These are phyloP conservation scores for Pestalotiopsis sp. DNA, from an alignment of 2,329 filamentous ascomycete genomes.

Conservation along the genomic window DNA sequence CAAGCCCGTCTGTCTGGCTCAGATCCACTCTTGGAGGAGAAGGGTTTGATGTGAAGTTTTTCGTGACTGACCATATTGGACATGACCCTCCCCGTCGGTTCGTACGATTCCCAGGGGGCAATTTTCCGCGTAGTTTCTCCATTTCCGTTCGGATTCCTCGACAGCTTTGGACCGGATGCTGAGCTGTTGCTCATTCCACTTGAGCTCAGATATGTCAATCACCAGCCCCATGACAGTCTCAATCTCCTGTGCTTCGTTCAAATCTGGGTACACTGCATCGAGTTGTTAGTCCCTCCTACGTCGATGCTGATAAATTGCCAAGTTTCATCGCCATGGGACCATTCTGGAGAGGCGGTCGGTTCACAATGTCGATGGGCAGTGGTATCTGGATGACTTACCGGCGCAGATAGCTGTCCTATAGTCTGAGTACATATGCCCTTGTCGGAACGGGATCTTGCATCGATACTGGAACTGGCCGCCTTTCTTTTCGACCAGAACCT, in stretches of 20 bases:
- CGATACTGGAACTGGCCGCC: conserved; percentile 27
- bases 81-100: conserved; percentile 24
- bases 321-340: too few species aligned
- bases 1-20: neutral
- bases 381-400: neutral
- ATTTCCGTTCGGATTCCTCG: conserved; percentile 25
- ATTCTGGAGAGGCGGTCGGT: neutral
- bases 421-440: conserved; percentile 24
- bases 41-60: neutral
- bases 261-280: conserved; percentile 22
- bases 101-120: conserved; percentile 28
- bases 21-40: neutral
- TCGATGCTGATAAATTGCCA: neutral
- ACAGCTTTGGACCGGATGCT: conserved; percentile 23
- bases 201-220: conserved; percentile 29
- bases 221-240: conserved; percentile 28
- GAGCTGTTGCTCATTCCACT: conserved; percentile 28
- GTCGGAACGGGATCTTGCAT: conserved; percentile 24
- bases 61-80: conserved; percentile 19
- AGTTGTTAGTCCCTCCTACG: neutral
- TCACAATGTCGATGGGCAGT: neutral
- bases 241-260: conserved; percentile 22
- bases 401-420: conserved; percentile 26
- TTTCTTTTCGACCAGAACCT: conserved; percentile 20
- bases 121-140: conserved; percentile 27